A percentile compares a stretch with the other conserved stretches of the same genome.
Evolutionary conservation across 306 rosid species (phyloP).

Genomic region (Cicer bijugum): DNA sequence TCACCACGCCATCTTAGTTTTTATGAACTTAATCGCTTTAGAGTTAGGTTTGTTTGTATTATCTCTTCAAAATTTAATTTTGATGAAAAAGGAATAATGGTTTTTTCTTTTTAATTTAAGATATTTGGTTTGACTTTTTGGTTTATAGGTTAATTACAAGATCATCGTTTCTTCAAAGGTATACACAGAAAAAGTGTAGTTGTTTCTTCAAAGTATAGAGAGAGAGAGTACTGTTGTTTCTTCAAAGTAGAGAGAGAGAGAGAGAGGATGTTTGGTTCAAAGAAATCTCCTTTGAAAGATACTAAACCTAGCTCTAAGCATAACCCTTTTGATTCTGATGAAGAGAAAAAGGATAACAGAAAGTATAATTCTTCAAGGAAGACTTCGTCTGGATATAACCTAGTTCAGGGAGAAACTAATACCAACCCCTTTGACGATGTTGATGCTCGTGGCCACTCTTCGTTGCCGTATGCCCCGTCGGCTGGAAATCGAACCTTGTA

Average conservation of each 20-base stretch:
- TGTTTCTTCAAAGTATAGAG: slow-evolving; percentile 13
- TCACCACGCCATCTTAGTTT: slow-evolving; percentile 16
- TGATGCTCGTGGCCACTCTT: slow-evolving; percentile 45
- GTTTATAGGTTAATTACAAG: not conserved
- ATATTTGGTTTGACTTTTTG: slow-evolving; percentile 12
- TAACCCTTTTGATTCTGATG: slow-evolving; percentile 77
- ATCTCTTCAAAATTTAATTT: slow-evolving; percentile 32
- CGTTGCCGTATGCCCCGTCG: slow-evolving; percentile 44
- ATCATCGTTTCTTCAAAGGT: slow-evolving; percentile 36
- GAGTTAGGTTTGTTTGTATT: not conserved
- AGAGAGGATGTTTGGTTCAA: slow-evolving; percentile 69
- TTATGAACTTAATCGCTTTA: slow-evolving; percentile 20
- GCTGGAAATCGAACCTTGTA: slow-evolving; percentile 60
- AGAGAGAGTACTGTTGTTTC: not conserved
- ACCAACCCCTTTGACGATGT: slow-evolving; percentile 75
- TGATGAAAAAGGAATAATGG: not conserved
- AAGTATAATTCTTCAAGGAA: slow-evolving; percentile 52
- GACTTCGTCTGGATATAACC: slow-evolving; percentile 49
- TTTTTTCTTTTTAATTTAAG: slow-evolving; percentile 1
- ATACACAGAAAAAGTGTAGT: not conserved
- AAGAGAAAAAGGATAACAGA: slow-evolving; percentile 48
- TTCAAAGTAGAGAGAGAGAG: not conserved
- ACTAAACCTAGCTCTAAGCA: slow-evolving; percentile 55
- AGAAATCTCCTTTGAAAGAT: slow-evolving; percentile 65
- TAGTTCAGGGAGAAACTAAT: slow-evolving; percentile 45